Base-by-base conservation (phyloP, 345 rosid species). In the Mangifera indica region DNA sequence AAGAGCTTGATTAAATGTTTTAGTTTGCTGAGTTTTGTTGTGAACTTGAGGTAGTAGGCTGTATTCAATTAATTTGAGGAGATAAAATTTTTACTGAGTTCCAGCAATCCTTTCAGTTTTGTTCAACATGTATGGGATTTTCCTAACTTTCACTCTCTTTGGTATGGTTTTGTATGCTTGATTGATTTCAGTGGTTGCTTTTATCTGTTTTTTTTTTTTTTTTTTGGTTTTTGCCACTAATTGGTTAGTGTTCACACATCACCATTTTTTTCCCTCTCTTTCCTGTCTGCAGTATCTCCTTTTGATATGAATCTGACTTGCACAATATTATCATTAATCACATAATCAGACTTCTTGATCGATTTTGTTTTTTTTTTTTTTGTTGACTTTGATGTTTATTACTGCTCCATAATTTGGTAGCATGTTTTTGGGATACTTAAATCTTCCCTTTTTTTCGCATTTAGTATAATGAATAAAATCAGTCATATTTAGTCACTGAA, bases 1-100 rank as follows among this genome's bases (percentile, higher is more conserved):
- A 44, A 52, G 59, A 8, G 49, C 71, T 13, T n/a, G 20, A 14
- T 20, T 52, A 20, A 52, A 21, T 53, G 25, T 73, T 51, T 44
- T 57, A 32, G 44, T 63, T 44, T 25, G 67, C n/a, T 18, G 68
- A 52, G 67, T 69, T n/a, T n/a, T 49, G 51, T 44, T 48, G 29
- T 71, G 68, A 74, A 59, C 20, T 73, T 17, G 20, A 46, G 37
- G 52, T 26, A 46, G 62, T 48, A 60, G 11, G 32, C n/a, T n/a
- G n/a, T 25, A 44, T 49, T 49, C 53, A 49, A 1, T 2, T 63
- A 24, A 63, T 12, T 6, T 53, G 29, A 25, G 55, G 14, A 60
- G 54, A n/a, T 0, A 15, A 63, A 72, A 51, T 53, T 45, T 60
- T 37, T 18, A n/a, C 14, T 60, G 63, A 73, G 63, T 25, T 55